Evolutionary conservation across 495 filamentous ascomycete genomes (phyloP), one percentile per base, ranked within the genome.

Genomic region (Penicillium lividum): DNA sequence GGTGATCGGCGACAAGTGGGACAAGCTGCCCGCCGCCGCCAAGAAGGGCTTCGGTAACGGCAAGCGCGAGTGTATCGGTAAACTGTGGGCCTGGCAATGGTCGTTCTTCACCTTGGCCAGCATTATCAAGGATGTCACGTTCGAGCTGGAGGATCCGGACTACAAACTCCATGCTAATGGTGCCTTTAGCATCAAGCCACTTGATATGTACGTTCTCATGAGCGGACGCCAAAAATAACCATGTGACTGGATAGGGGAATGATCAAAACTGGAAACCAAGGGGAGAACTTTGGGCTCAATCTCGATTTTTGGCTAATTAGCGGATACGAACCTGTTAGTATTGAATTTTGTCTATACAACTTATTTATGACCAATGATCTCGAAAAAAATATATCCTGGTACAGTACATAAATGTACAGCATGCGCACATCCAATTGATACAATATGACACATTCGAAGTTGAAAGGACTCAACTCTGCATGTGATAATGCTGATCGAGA

Each of bases 41-140:
- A 89, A 87, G 81, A 89, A 88, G 64, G 77, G 77, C 31, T 91
- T 88, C 47, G 88, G 88, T 0, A 89, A 89, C 55, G 88, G 88
- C 18, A 86, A 86, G 76, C 69, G 88, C 45, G 80, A 78, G 56
- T 91, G 88, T 57, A 80, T 86, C 34, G 88, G 88, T 5, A 82
- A 80, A 63, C 62, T 82, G 49, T 89, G 84, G 76, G 88, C 88
- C 2, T 86, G 80, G 83, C 79, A 88, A 61, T 82, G 78, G 79
- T 73, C 71, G 13, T 52, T 79, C 56, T 63, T 73, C 56, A 71
- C 69, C 0, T 54, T 81, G 7, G 67, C 77, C 13, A 70, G 59
- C 18, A 67, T 82, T 15, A 51, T 82, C 53, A 72, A 70, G 60
- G 72, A 79, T 7, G 69, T 77, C 45, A 68, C 76, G 15, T 71